phyloP scores from a whole-genome alignment of 768 basidiomycete species.

The Calocera cornea region DNA sequence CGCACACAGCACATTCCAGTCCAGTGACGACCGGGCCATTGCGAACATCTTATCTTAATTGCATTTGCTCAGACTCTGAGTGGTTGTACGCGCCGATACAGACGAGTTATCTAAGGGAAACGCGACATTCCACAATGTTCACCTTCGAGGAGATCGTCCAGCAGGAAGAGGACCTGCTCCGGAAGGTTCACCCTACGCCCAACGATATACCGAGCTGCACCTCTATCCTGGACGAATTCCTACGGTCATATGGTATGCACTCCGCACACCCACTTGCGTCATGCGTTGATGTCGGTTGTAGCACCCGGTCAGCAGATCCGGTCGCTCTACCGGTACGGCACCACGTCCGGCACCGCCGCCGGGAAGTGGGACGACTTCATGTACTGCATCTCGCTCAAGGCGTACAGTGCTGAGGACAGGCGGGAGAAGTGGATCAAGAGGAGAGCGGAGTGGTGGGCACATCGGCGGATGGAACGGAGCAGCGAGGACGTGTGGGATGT shows the following conservation, averaged over 20 bases:
- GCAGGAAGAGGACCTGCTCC: slow-evolving; percentile 57
- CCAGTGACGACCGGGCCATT: no score
- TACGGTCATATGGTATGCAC: slow-evolving; percentile 55
- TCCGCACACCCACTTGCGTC: background rate
- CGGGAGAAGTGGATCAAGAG: slow-evolving; percentile 73
- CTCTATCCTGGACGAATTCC: slow-evolving; percentile 55
- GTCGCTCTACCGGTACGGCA: slow-evolving; percentile 75
- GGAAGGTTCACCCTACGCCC: slow-evolving; percentile 51
- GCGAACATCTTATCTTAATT: no score
- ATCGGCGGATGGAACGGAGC: slow-evolving; percentile 55
- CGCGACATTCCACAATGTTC: background rate
- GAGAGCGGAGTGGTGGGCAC: slow-evolving; percentile 92
- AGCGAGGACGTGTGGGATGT: slow-evolving; percentile 94
- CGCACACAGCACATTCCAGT: no score
- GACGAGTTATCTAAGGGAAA: no score
- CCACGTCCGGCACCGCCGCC: slow-evolving; percentile 47
- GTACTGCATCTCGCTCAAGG: slow-evolving; percentile 78
- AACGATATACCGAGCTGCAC: slow-evolving; percentile 77
- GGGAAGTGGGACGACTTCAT: slow-evolving; percentile 85
- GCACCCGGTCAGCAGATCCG: slow-evolving; percentile 70
- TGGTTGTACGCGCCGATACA: no score
- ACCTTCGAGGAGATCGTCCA: slow-evolving; percentile 39
- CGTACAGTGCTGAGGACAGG: slow-evolving; percentile 59
- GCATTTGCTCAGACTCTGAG: no score
- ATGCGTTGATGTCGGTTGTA: slow-evolving; percentile 20